phyloP scores from a whole-genome alignment of 2,329 filamentous ascomycete species.

The Fusarium albosuccineum region DNA sequence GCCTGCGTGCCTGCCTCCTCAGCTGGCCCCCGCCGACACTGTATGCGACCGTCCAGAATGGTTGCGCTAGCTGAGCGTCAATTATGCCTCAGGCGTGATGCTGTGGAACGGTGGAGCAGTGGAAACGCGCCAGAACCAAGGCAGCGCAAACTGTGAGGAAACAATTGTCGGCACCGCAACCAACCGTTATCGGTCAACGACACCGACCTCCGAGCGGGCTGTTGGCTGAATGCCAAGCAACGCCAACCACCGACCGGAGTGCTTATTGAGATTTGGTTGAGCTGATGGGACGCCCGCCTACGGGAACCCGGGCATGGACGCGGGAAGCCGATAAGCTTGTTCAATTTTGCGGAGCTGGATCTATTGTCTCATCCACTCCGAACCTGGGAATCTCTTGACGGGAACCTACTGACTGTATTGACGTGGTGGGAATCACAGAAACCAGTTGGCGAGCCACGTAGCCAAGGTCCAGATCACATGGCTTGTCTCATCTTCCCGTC shows the following conservation, averaged over 20 bases:
- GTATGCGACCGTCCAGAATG: constrained; percentile 38
- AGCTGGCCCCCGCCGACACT: constrained; percentile 23
- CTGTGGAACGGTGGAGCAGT: constrained; percentile 36
- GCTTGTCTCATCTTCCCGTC: constrained; percentile 5
- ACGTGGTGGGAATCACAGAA: constrained; percentile 18
- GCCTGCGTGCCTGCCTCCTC: background rate
- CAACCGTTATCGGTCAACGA: background rate
- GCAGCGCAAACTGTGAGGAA: constrained; percentile 7
- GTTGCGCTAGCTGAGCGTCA: constrained; percentile 21
- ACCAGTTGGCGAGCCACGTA: constrained; percentile 25
- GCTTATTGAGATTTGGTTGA: constrained; percentile 16
- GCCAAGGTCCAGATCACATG: constrained; percentile 14
- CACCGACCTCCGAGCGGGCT: background rate
- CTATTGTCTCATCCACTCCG: constrained; percentile 9
- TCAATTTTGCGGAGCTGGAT: constrained; percentile 25
- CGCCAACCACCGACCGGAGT: constrained; percentile 1
- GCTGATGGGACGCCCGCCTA: constrained; percentile 13
- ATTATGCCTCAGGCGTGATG: constrained; percentile 37
- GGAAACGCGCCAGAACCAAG: constrained; percentile 21
- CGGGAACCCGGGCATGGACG: constrained; percentile 12
- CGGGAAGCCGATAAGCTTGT: constrained; percentile 42
- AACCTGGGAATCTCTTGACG: constrained; percentile 30
- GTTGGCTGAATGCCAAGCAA: constrained; percentile 31
- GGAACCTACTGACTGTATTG: constrained; percentile 14
- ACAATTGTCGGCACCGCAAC: constrained; percentile 17